Percentiles rank a stretch among this genome's conserved stretches.
phyloP scores from a whole-genome alignment of 2,329 filamentous ascomycete species.

The Ceratocystis ficicola region DNA sequence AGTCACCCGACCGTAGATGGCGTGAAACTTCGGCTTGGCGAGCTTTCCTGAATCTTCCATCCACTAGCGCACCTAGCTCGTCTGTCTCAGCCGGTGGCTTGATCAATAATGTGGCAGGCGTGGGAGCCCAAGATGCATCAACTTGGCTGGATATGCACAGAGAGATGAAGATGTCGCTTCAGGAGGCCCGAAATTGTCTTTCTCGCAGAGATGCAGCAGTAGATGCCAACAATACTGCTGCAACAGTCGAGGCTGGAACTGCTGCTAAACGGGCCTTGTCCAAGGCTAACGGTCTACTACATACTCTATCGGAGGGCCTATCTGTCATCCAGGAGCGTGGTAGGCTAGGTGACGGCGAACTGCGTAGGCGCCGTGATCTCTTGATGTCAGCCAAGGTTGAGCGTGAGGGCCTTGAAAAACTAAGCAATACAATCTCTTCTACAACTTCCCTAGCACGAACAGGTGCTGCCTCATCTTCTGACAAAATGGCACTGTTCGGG shows the following conservation, averaged over 20 bases:
- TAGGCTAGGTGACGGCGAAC: conserved; percentile 59
- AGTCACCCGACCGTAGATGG: conserved; percentile 63
- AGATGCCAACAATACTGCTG: conserved; percentile 33
- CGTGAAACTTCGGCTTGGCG: conserved; percentile 61
- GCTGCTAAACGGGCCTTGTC: conserved; percentile 65
- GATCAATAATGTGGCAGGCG: conserved; percentile 30
- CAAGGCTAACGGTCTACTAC: conserved; percentile 52
- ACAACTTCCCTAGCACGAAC: conserved; percentile 29
- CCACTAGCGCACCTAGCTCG: conserved; percentile 38
- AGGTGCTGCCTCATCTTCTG: conserved; percentile 37
- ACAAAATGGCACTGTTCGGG: conserved; percentile 41
- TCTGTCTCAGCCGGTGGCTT: conserved; percentile 37
- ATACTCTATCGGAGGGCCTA: conserved; percentile 54
- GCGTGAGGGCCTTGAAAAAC: conserved; percentile 60
- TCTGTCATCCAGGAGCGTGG: conserved; percentile 42
- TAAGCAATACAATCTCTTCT: conserved; percentile 45
- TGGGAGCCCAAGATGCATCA: conserved; percentile 44
- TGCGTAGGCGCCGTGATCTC: conserved; percentile 58
- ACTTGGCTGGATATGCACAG: conserved; percentile 67
- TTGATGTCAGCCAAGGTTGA: conserved; percentile 59
- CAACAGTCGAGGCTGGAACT: conserved; percentile 50
- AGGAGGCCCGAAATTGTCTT: conserved; percentile 53
- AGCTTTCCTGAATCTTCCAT: conserved; percentile 58
- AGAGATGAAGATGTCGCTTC: conserved; percentile 59
- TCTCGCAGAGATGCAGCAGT: conserved; percentile 49